phyloP scores from a whole-genome alignment of 148 eudicot genomes.

The Salicornia ramosissima region DNA sequence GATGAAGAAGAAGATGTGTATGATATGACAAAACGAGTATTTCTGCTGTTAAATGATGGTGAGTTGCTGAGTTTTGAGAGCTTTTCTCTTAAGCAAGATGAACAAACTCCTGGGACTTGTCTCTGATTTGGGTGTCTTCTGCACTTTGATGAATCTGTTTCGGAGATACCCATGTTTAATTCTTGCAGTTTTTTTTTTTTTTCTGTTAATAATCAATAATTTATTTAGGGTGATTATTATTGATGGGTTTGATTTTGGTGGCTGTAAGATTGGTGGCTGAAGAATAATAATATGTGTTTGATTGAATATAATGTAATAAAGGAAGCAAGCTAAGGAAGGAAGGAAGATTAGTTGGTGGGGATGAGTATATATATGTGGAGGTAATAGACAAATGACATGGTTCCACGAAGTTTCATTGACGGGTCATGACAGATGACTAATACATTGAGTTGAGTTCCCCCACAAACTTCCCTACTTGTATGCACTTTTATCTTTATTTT shows the following conservation, averaged over 20 bases:
- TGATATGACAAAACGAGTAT: slow-evolving; percentile 1
- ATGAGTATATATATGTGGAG: background rate
- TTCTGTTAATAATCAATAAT: background rate
- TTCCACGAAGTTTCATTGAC: slow-evolving; percentile 28
- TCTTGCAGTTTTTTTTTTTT: background rate
- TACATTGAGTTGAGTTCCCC: slow-evolving; percentile 20
- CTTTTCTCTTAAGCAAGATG: slow-evolving; percentile 34
- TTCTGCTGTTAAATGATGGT: slow-evolving; percentile 5
- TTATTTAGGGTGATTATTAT: too few species aligned
- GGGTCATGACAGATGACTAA: background rate
- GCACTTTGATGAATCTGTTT: slow-evolving; percentile 30
- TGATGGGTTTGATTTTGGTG: background rate
- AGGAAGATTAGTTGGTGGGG: background rate
- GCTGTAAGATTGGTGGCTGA: background rate
- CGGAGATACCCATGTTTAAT: slow-evolving; percentile 23
- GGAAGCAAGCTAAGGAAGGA: too few species aligned
- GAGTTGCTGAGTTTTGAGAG: slow-evolving; percentile 20
- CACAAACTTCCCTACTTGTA: slow-evolving; percentile 13
- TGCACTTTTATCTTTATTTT: background rate
- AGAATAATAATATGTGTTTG: background rate
- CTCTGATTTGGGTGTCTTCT: slow-evolving; percentile 29
- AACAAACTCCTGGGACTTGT: slow-evolving; percentile 40
- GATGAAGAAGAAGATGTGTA: slow-evolving; percentile 23
- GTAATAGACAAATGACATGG: slow-evolving; percentile 17
- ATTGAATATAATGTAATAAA: background rate